Conservation (phyloP, 202 grass and related monocot genomes). For the Musa balbisiana region DNA sequence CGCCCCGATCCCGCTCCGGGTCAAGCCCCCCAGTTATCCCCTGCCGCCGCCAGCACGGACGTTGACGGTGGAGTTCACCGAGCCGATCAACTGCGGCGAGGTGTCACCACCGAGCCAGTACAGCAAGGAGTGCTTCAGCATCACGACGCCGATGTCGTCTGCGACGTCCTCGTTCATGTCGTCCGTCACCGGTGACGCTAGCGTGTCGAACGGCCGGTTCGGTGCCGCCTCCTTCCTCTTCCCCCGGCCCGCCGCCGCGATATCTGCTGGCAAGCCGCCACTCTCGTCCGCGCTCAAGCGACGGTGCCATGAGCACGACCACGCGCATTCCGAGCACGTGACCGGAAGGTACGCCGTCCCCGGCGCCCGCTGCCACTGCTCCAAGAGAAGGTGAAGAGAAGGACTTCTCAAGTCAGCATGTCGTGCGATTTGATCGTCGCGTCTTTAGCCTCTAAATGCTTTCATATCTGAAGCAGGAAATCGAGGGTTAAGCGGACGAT, state of each 20-base stretch:
- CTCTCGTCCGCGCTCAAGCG: slow-evolving; percentile 9
- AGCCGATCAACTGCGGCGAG: not conserved
- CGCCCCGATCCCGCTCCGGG: not conserved
- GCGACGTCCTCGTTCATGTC: slow-evolving; percentile 17
- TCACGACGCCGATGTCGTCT: slow-evolving; percentile 6
- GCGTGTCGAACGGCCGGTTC: slow-evolving; percentile 7
- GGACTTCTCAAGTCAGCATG: too few species aligned
- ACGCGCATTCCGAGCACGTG: not conserved
- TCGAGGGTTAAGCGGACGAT: slow-evolving; percentile 35
- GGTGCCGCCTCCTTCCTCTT: not conserved
- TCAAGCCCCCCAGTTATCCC: not conserved
- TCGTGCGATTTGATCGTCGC: not conserved
- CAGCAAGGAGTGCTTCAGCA: slow-evolving; percentile 12
- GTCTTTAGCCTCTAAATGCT: too few species aligned
- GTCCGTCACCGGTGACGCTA: slow-evolving; percentile 12
- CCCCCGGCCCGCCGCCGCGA: not conserved
- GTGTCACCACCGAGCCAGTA: not conserved
- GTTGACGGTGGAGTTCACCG: not conserved
- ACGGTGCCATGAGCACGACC: slow-evolving; percentile 5
- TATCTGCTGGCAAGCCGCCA: not conserved
- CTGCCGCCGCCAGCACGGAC: not conserved
- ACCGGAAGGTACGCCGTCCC: not conserved
- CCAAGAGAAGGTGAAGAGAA: not conserved
- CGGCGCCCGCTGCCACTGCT: slow-evolving; percentile 2
- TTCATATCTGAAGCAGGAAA: slow-evolving; percentile 18